Conservation (phyloP, 148 eudicot genomes). For the Hydrangea macrophylla region DNA sequence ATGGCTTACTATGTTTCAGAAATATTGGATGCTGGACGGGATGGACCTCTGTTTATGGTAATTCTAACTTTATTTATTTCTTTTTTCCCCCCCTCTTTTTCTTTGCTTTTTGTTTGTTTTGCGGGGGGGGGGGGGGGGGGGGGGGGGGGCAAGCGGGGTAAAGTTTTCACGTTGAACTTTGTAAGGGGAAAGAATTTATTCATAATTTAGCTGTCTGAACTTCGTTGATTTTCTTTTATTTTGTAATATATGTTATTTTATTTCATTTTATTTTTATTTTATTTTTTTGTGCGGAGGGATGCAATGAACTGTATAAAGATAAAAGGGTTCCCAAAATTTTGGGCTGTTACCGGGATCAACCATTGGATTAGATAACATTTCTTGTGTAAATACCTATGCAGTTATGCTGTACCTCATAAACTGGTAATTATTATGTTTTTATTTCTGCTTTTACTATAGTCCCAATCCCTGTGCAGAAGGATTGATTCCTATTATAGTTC, state of each 20-base stretch:
- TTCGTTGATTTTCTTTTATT: too few relatives aligned
- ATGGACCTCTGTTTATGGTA: constrained; percentile 95
- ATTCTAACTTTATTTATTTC: constrained; percentile 3
- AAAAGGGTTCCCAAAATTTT: too few relatives aligned
- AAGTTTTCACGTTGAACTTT: too few relatives aligned
- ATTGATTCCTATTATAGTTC: not conserved
- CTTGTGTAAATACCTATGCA: not conserved
- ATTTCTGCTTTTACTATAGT: not conserved
- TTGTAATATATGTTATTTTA: too few relatives aligned
- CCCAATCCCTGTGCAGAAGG: not conserved
- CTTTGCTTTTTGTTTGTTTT: not conserved
- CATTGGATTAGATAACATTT: not conserved
- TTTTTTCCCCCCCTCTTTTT: not conserved
- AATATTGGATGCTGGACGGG: constrained; percentile 73
- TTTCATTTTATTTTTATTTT: too few relatives aligned
- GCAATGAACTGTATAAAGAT: too few relatives aligned
- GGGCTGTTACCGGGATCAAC: too few relatives aligned
- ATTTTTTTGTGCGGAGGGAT: too few relatives aligned
- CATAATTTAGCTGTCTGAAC: too few relatives aligned
- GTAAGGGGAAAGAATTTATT: too few relatives aligned
- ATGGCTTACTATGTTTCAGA: constrained; percentile 78
- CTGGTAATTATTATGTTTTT: not conserved
- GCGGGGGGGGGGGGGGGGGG: not conserved
- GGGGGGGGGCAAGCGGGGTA: too few relatives aligned
- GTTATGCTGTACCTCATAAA: not conserved